These are phyloP conservation scores for Xylariaceae sp. DNA, from an alignment of 2,329 filamentous ascomycete species.

Conservation along the genomic window DNA sequence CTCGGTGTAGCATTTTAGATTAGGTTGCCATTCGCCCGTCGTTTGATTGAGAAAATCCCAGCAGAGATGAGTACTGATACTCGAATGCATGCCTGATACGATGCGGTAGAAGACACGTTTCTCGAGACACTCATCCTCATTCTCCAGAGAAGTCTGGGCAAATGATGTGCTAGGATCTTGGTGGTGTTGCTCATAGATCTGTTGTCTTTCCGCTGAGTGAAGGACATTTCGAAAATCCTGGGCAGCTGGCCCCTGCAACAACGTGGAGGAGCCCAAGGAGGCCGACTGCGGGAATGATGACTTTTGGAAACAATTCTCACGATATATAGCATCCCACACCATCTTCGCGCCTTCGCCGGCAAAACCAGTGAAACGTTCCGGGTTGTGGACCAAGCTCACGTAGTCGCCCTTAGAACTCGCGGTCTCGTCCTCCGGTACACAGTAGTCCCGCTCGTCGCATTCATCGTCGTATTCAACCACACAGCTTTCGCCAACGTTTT, in stretches of 20 bases:
- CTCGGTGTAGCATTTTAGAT: constrained; percentile 80
- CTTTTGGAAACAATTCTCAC: constrained; percentile 89
- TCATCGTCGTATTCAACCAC: constrained; percentile 97
- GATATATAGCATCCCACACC: constrained; percentile 95
- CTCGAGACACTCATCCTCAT: constrained; percentile 90
- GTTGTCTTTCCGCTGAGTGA: constrained; percentile 55
- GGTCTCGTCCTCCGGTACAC: constrained; percentile 90
- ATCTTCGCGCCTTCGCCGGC: constrained; percentile 77
- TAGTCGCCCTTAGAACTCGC: constrained; percentile 87
- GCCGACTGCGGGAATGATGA: constrained; percentile 60
- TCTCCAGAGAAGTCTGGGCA: constrained; percentile 63
- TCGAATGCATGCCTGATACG: constrained; percentile 96
- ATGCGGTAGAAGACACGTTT: constrained; percentile 98
- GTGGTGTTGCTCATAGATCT: constrained; percentile 58
- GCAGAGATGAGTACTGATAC: constrained; percentile 93
- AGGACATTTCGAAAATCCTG: constrained; percentile 60
- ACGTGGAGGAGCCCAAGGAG: constrained; percentile 45
- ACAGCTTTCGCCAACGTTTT: constrained; percentile 87
- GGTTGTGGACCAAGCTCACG: constrained; percentile 88
- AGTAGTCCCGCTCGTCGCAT: constrained; percentile 95
- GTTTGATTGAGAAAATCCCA: constrained; percentile 95
- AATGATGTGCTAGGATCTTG: constrained; percentile 53
- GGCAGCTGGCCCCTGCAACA: constrained; percentile 49
- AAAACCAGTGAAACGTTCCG: constrained; percentile 94
- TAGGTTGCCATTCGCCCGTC: constrained; percentile 88